phyloP scores from a whole-genome alignment of 352 stramenopile genomes.

The Hyaloperonospora brassicae region DNA sequence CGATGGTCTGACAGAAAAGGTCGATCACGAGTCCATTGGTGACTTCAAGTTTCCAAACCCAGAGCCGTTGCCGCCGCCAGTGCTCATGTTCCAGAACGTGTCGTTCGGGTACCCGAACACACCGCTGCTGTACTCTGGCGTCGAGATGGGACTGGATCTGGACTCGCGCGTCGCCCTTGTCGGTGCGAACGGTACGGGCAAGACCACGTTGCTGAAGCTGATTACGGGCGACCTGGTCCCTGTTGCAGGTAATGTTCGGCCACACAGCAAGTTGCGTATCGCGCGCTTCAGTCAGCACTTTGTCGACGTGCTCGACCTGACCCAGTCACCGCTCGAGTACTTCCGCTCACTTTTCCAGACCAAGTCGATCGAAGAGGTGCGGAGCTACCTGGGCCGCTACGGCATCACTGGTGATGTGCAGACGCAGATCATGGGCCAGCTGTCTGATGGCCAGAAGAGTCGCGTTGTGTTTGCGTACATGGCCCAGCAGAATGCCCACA shows the following conservation, averaged over 20 bases:
- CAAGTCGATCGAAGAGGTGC: slow-evolving; percentile 91
- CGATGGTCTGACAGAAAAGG: slow-evolving; percentile 92
- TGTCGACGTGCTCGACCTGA: slow-evolving; percentile 95
- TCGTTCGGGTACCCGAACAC: slow-evolving; percentile 92
- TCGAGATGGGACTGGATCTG: slow-evolving; percentile 96
- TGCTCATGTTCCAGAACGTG: slow-evolving; percentile 96
- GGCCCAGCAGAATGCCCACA: slow-evolving; percentile 94
- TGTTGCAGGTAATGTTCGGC: slow-evolving; percentile 90
- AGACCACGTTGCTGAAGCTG: slow-evolving; percentile 97
- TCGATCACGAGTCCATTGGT: slow-evolving; percentile 73
- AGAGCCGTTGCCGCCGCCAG: slow-evolving; percentile 89
- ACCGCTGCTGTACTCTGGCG: slow-evolving; percentile 86
- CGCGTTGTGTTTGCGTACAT: slow-evolving; percentile 98
- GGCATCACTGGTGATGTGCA: slow-evolving; percentile 94
- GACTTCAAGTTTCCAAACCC: slow-evolving; percentile 97
- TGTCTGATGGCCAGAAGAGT: slow-evolving; percentile 95
- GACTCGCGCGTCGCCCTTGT: slow-evolving; percentile 96
- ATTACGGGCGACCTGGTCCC: slow-evolving; percentile 94
- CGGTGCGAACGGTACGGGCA: slow-evolving; percentile 93
- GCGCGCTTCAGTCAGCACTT: slow-evolving; percentile 98
- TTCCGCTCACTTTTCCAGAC: slow-evolving; percentile 91
- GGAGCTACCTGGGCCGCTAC: slow-evolving; percentile 94
- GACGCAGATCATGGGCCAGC: slow-evolving; percentile 92
- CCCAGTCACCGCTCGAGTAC: slow-evolving; percentile 93
- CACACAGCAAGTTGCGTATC: slow-evolving; percentile 94